phyloP scores from a whole-genome alignment of 495 filamentous ascomycete genomes.

The Aspergillus indologenus region DNA sequence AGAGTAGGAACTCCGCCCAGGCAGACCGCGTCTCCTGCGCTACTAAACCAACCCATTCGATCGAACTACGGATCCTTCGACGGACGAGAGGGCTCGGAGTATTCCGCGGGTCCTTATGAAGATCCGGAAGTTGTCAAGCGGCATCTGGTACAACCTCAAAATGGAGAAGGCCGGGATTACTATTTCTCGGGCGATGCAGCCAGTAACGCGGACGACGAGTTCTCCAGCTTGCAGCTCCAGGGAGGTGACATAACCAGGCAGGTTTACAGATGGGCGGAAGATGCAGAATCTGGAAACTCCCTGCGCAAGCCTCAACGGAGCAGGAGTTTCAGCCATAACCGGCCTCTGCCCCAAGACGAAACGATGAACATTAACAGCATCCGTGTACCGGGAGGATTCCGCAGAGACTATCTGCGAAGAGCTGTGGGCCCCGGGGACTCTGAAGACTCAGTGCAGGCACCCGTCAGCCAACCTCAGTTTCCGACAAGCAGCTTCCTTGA shows the following conservation, averaged over 20 bases:
- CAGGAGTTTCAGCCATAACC: slow-evolving; percentile 75
- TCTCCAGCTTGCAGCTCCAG: slow-evolving; percentile 87
- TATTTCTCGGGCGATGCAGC: slow-evolving; percentile 42
- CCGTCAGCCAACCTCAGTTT: slow-evolving; percentile 54
- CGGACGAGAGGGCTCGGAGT: slow-evolving; percentile 33
- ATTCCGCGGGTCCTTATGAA: slow-evolving; percentile 55
- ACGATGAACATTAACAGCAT: slow-evolving; percentile 81
- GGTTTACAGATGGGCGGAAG: slow-evolving; percentile 92
- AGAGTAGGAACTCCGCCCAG: slow-evolving; percentile 51
- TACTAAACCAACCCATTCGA: slow-evolving; percentile 46
- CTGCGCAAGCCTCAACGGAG: slow-evolving; percentile 58
- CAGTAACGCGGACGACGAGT: slow-evolving; percentile 68
- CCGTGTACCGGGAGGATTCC: slow-evolving; percentile 87
- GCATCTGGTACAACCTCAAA: slow-evolving; percentile 71
- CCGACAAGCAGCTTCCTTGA: slow-evolving; percentile 92
- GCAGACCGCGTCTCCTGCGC: slow-evolving; percentile 53
- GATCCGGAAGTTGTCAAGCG: slow-evolving; percentile 77
- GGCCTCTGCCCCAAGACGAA: slow-evolving; percentile 75
- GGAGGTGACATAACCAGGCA: slow-evolving; percentile 92
- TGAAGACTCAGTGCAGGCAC: slow-evolving; percentile 37
- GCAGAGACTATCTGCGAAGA: slow-evolving; percentile 79
- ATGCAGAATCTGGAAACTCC: slow-evolving; percentile 57
- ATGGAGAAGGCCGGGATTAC: slow-evolving; percentile 41
- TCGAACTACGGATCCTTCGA: slow-evolving; percentile 83
- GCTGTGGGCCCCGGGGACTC: slow-evolving; percentile 52